Base-by-base conservation (phyloP, 768 basidiomycete species). In the Cyclocybe aegerita region DNA sequence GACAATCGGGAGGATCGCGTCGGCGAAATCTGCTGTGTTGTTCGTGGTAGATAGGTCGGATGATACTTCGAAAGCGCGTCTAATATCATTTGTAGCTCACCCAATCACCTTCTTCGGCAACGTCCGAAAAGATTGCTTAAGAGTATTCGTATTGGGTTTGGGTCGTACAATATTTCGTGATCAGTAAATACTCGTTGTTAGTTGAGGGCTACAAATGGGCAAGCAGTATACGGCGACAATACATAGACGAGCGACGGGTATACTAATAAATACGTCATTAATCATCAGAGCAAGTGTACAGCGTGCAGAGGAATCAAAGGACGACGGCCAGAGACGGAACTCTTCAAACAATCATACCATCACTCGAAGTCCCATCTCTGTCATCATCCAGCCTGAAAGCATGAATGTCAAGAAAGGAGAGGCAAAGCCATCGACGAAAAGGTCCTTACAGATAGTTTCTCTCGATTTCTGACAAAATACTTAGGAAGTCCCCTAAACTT, bases 401-500 rank as follows among this genome's bases (percentile, higher is more conserved):
- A 49, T 34, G 50, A 16, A 49, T 33, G 8, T 45, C 17, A 43
- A 37, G 5, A 29, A 46, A 56, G 16, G 47, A 38, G n/a, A n/a
- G 39, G 32, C 12, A 29, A 55, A 39, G 36, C 32, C 42, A 78
- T 81, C 63, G 17, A 9, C 34, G 15, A 37, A 30, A 38, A 32
- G 10, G 7, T 15, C 55, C 63, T 48, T 59, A 88, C 86, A 90
- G 69, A 75, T 95, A 95, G 68, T 94, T 90, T 55, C 88, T 76
- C 62, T 95, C 93, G 58, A 96, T 93, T 71, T 95, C 93, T 34
- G 87, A 90, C 39, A 96, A 68, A 56, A 96, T 93, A 45, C 87
- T 90, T 23, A 95, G 71, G 70, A 96, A 96, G 72, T 95, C 93
- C 90, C 90, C 91, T 93, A 59, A 9, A 60, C 40, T 16, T 36